Base-by-base conservation (phyloP, 2,329 filamentous ascomycete species). In the Alternaria rosae region DNA sequence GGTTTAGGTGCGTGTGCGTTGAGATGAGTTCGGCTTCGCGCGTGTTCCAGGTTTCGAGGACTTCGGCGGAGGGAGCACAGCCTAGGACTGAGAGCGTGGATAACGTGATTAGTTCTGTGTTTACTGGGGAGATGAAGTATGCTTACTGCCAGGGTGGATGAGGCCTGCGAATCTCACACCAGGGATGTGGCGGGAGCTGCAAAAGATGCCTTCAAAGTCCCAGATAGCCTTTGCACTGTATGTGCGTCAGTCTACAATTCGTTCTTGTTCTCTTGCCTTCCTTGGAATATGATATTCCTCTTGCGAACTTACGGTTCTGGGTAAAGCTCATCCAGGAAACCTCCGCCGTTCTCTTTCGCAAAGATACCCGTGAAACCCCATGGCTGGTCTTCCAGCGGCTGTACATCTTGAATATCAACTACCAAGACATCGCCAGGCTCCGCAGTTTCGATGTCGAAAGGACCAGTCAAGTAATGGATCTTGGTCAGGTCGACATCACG, bases 291-390 rank as follows among this genome's bases (percentile, higher is more conserved):
- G 12, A 6, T 52, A 17, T 12, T 10, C 12, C 6, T 35, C 20
- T 30, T 2, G 23, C 23, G 30, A 44, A 73, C 87, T 67, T 82
- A 93, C 88, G 94, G 89, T 26, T 92, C 87, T 0, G 93, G 93
- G 71, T 96, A 97, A 26, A 93, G 85, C 75, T 96, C 92, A 67
- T 97, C 92, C 12, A 97, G 80, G 69, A 97, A 97, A 0, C 94
- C 93, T 9, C 94, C 94, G 6, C 94, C 94, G 71, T 97, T 97
- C 15, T 89, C 82, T 67, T 88, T 89, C 56, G 90, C 85, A 73
- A 97, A 97, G 6, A 95, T 81, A 9, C 93, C 93, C 0, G 92
- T 94, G 78, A 97, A 97, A 0, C 94, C 94, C 94, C 94, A 97
- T 0, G 93, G 93, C 59, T 91, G 88, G 28, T 95, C 88, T 65